Evolutionary conservation across 1,139 yeast species (phyloP).

Genomic region (Kluyveromyces marxianus): DNA sequence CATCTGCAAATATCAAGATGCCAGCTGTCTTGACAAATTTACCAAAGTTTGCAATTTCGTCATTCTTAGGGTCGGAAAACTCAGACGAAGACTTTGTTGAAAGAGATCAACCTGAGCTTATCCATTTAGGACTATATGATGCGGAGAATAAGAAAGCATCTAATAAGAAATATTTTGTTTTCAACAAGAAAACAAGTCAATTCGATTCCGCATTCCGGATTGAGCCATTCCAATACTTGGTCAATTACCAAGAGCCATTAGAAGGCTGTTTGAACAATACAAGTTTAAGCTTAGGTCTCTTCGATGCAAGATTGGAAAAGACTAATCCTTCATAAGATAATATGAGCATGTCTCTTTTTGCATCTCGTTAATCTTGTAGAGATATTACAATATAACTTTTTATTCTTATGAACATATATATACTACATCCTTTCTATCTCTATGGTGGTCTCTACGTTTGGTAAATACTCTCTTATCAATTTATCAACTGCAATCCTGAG

Average conservation of each 20-base stretch:
- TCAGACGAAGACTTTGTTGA: conserved; percentile 5
- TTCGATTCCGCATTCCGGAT: conserved; percentile 16
- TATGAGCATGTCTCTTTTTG: neutral
- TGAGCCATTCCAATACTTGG: conserved; percentile 24
- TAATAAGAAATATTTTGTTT: conserved; percentile 17
- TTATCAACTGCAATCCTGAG: conserved; percentile 48
- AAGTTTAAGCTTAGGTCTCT: conserved; percentile 50
- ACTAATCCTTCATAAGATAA: conserved; percentile 49
- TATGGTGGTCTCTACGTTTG: conserved; percentile 48
- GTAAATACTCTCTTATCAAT: conserved; percentile 34
- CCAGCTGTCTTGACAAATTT: conserved; percentile 20
- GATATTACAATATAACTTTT: too few species aligned
- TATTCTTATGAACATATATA: too few species aligned
- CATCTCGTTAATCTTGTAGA: too few species aligned
- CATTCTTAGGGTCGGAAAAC: conserved; percentile 18
- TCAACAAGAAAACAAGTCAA: conserved; percentile 14
- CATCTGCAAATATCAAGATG: conserved; percentile 10
- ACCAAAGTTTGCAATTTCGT: conserved; percentile 30
- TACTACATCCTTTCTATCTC: conserved; percentile 39
- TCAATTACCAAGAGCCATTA: conserved; percentile 21
- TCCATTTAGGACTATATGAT: conserved; percentile 3
- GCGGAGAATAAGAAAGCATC: conserved; percentile 1
- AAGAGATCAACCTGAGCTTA: conserved; percentile 13
- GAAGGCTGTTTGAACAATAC: conserved; percentile 21
- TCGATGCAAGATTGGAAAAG: conserved; percentile 64